Evolutionary conservation across 1,284 basidiomycete species (phyloP), one percentile per base, ranked within the genome.

Genomic region (Papiliotrema laurentii): DNA sequence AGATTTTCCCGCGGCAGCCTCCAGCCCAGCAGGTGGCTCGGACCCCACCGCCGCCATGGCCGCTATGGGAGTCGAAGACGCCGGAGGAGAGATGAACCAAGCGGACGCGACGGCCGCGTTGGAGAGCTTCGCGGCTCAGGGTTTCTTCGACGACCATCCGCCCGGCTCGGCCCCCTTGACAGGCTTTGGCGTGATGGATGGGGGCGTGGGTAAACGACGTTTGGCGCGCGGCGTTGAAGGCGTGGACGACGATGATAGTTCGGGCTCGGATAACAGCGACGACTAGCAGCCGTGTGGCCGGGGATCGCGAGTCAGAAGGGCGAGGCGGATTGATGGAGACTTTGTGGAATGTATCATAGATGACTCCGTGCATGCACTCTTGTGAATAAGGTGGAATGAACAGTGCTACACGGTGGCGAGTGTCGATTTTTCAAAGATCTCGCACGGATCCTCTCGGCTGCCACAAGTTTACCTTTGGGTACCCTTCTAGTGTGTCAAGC

Each of bases 131-230:
- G 47, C 45, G 13, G 16, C 16, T 16, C 31, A 14, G 33, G 45
- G 28, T 24, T 14, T 10, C 2, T 22, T 47, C 25, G 36, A 47
- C 2, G 22, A 25, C 7, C 21, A 16, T 13, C 14, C 18, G 4
- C 18, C 28, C 5, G 44, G 44, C 4, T 19, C 11, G 22, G 11
- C 10, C 18, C 10, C 19, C 25, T 9, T 27, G 3, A 16, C 10
- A 13, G 31, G 39, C 6, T 44, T 44, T 33, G 31, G 27, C 3
- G 43, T 11, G n/a, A 16, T 39, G 16, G 47, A 41, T 18, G 47
- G 47, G 9, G 47, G 47, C 2, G 47, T 48, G 5, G 47, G 47
- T 5, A 48, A 33, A 40, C 24, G 47, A 28, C 27, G 47, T 10
- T 27, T 41, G 40, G 47, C 47, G 4, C 34, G 31, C 26, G 47